Evolutionary conservation across 352 stramenopile genomes (phyloP), one percentile per base, ranked within the genome.

Genomic region (Globisporangium takayamanum): DNA sequence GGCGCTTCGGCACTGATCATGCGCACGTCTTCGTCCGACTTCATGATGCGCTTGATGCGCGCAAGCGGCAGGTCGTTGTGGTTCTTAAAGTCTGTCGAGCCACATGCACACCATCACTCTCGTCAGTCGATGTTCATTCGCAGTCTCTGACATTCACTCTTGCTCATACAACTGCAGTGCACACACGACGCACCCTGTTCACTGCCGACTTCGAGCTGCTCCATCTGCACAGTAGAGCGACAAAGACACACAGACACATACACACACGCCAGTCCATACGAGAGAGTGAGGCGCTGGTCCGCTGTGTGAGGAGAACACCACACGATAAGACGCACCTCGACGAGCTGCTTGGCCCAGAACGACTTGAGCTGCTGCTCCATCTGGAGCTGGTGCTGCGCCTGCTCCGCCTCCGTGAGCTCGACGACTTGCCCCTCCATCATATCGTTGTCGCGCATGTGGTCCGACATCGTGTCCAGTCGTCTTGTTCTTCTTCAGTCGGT

Each of bases 41-140:
- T 99, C 97, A 99, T 99, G 66, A 99, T 99, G 30, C 96, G 83
- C 78, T 99, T 99, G 82, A 99, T 99, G 44, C 97, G 84, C 20
- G 97, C 97, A 49, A 99, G 73, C 16, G 97, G 97, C 50, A 99
- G 80, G 73, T 99, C 97, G 72, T 99, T 99, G 85, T 99, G 97
- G 68, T 98, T 99, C 81, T 99, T 99, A 62, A 99, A 99, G 64
- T 99, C 84, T 94, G 56, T 22, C 1, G 20, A 8, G 20, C 15
- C 11, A 41, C 25, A 53, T 20, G 15, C 30, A 10, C 37, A 39
- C 30, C 30, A 36, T 36, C 30, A 36, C 30, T 36, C 30, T 5
- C 8, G 30, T 36, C 30, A 36, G 30, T 36, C 8, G 30, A 36
- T 8, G 30, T 10, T 5, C 30, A 36, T 8, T 36, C 5, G 15